A percentile compares a stretch with the other conserved stretches of the same genome.
Conservation (phyloP, 345 rosid genomes). For the Toxicodendron radicans region DNA sequence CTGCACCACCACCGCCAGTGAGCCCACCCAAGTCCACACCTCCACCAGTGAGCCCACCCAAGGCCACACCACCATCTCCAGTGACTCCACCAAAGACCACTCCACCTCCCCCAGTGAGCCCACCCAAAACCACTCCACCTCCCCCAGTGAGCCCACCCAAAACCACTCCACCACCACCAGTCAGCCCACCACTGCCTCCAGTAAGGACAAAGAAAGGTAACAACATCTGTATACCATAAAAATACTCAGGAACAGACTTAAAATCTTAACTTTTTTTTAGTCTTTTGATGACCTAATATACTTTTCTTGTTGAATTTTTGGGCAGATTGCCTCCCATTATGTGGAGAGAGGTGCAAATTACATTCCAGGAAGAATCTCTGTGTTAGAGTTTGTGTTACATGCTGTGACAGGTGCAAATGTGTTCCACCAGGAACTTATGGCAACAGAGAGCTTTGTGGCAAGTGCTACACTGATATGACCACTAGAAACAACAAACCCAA, state of each 20-base stretch:
- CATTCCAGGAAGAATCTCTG: slow-evolving; percentile 74
- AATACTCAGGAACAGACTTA: too few species aligned
- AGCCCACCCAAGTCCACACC: background rate
- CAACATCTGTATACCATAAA: too few species aligned
- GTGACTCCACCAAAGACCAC: slow-evolving; percentile 17
- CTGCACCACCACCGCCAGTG: background rate
- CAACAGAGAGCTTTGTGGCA: slow-evolving; percentile 77
- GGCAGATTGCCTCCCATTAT: slow-evolving; percentile 71
- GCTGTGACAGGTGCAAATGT: slow-evolving; percentile 89
- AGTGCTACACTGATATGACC: slow-evolving; percentile 83
- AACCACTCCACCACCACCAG: too few species aligned
- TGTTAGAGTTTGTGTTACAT: slow-evolving; percentile 77
- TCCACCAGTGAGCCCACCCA: slow-evolving; percentile 23
- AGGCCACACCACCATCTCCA: slow-evolving; percentile 12
- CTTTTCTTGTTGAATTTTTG: background rate
- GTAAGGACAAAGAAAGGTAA: background rate
- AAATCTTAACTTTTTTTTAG: background rate
- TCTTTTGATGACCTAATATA: background rate
- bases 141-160: too few species aligned
- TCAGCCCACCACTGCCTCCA: slow-evolving; percentile 4
- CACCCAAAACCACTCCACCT: background rate
- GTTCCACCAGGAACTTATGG: slow-evolving; percentile 98
- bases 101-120: slow-evolving; percentile 19
- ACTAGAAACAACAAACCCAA: slow-evolving; percentile 59
- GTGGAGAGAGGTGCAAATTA: slow-evolving; percentile 63